phyloP scores from a whole-genome alignment of 2,329 filamentous ascomycete species.

The Hymenoscyphus salicellus region DNA sequence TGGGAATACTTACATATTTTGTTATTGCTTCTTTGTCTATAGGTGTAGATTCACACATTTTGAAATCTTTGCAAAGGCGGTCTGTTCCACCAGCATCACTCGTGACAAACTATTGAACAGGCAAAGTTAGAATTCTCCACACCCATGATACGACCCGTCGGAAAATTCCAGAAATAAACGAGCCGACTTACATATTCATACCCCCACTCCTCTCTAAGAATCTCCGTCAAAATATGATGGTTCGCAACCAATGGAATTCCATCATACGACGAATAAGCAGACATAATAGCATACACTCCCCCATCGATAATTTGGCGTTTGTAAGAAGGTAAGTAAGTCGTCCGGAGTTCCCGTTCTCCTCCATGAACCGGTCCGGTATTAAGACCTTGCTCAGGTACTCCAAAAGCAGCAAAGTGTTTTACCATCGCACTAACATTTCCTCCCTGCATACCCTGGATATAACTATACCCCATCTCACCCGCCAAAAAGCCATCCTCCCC shows the following conservation, averaged over 20 bases:
- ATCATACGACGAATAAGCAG: conserved; percentile 72
- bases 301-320: conserved; percentile 69
- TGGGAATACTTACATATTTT: conserved; percentile 43
- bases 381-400: conserved; percentile 66
- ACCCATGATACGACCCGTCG: not conserved
- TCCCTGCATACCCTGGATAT: conserved; percentile 60
- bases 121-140: not conserved
- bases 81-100: conserved; percentile 70
- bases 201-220: conserved; percentile 69
- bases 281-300: conserved; percentile 68
- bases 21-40: conserved; percentile 66
- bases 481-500: conserved; percentile 66
- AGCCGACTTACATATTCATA: conserved; percentile 42
- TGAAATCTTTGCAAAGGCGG: conserved; percentile 61
- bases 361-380: conserved; percentile 60
- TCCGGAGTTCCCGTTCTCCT: conserved; percentile 52
- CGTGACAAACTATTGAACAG: conserved; percentile 55
- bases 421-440: conserved; percentile 67
- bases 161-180: not conserved
- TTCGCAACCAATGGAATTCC: conserved; percentile 67
- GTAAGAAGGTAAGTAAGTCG: conserved; percentile 58
- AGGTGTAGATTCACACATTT: conserved; percentile 57
- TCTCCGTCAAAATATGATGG: conserved; percentile 62
- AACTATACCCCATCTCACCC: conserved; percentile 64
- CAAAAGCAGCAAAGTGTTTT: conserved; percentile 73